Evolutionary conservation across 2,329 filamentous ascomycete genomes (phyloP).

Genomic region (Graphium sp.): DNA sequence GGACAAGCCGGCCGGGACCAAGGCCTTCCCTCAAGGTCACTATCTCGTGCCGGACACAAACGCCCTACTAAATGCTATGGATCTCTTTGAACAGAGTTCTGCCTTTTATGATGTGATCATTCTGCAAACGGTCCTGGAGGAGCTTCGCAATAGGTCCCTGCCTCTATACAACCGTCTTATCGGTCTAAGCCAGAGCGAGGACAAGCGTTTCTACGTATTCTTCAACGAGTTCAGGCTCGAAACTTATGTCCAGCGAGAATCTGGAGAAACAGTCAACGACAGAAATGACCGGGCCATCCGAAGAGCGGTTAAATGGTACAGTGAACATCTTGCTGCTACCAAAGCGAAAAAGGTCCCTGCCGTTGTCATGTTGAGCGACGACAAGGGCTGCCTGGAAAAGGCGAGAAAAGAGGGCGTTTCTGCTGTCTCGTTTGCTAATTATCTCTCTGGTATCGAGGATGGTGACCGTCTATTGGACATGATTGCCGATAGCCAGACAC

Average conservation of each 20-base stretch:
- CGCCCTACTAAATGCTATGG: slow-evolving; percentile 88
- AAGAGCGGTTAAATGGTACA: slow-evolving; percentile 78
- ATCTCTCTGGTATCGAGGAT: slow-evolving; percentile 72
- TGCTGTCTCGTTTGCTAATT: slow-evolving; percentile 53
- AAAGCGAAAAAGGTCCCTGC: slow-evolving; percentile 48
- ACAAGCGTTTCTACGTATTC: slow-evolving; percentile 96
- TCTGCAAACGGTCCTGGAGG: slow-evolving; percentile 88
- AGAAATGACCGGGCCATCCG: slow-evolving; percentile 88
- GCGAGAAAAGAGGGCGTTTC: slow-evolving; percentile 59
- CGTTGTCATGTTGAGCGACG: slow-evolving; percentile 87
- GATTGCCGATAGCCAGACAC: slow-evolving; percentile 67
- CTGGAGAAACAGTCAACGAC: slow-evolving; percentile 84
- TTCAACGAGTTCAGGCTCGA: slow-evolving; percentile 97
- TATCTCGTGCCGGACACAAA: slow-evolving; percentile 96
- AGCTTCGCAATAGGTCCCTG: slow-evolving; percentile 82
- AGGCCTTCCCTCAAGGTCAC: slow-evolving; percentile 68
- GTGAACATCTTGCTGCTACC: slow-evolving; percentile 55
- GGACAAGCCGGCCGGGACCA: slow-evolving; percentile 71
- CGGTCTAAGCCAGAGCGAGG: slow-evolving; percentile 80
- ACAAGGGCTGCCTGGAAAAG: slow-evolving; percentile 73
- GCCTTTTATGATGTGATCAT: slow-evolving; percentile 96
- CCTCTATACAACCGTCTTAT: slow-evolving; percentile 91
- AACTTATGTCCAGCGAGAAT: slow-evolving; percentile 62
- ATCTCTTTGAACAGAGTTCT: slow-evolving; percentile 81
- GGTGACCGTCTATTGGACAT: slow-evolving; percentile 79